Base-by-base conservation (phyloP, 257 asterid genomes). In the Cruciata laevipes region DNA sequence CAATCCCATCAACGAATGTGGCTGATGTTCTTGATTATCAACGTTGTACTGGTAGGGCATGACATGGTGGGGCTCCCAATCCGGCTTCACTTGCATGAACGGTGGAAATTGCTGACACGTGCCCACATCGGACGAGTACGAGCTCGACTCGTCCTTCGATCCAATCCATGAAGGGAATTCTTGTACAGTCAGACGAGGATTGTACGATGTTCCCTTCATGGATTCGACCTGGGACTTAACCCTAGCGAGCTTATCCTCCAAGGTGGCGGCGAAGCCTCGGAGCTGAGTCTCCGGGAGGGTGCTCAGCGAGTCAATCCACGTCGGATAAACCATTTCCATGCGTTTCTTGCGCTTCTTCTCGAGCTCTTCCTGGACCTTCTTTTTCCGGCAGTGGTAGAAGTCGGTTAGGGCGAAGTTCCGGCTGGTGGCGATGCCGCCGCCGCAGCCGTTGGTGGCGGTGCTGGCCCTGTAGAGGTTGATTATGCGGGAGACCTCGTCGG, bases 261-360 rank as follows among this genome's bases (percentile, higher is more conserved):
- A 68, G 0, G 47, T 23, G 1, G 60, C 35, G 0, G 73, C 84
- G 5, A 87, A 74, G 0, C 56, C 76, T n/a, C 82, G 74, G 73
- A 85, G 69, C 56, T 77, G 77, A n/a, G 31, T 20, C 53, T 83
- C 84, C 0, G 77, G 18, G 27, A 80, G n/a, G 1, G 11, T 49
- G 6, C 61, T 49, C 75, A 83, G 20, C 42, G 70, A 71, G 4
- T 73, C 74, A 18, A 62, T 7, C 76, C 77, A 66, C 1, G 74
- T 61, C 0, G 92, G 90, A 20, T 79, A 85, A 64, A 73, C 84
- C 5, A 83, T 66, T 58, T 88, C 93, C 79, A 74, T 63, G 73
- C 78, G 81, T 55, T 55, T 64, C 16, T 66, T 80, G 4, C 75
- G 74, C 73, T 85, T 49, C 60, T 78, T 84, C 5, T 47, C 69